A percentile compares a stretch with the other conserved stretches of the same genome.
phyloP scores from a whole-genome alignment of 78 protist genomes.

The Polysphondylium violaceum region DNA sequence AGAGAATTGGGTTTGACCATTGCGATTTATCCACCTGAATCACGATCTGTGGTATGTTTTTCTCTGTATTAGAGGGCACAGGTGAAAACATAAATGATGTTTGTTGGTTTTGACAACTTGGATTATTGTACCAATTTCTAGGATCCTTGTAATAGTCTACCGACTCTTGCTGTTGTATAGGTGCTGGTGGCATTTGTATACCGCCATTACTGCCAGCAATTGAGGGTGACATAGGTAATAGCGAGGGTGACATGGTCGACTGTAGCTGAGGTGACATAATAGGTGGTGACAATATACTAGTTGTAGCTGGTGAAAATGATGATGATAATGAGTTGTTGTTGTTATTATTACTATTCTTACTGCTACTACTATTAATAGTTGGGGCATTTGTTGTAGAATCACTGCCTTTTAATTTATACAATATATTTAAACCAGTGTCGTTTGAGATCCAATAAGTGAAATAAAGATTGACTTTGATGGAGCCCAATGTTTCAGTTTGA shows the following conservation, averaged over 20 bases:
- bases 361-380: not conserved
- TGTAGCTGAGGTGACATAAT: no score
- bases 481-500: slow-evolving; percentile 15
- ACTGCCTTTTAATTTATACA: slow-evolving; percentile 11
- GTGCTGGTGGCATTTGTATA: no score
- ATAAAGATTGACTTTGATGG: slow-evolving; percentile 11
- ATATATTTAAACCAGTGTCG: slow-evolving; percentile 23
- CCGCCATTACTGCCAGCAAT: not conserved
- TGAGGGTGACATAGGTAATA: no score
- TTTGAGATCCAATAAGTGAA: slow-evolving; percentile 30
- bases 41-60: not conserved
- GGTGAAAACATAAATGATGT: slow-evolving; percentile 60
- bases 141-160: slow-evolving; percentile 32
- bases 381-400: no score
- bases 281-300: not conserved
- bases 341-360: not conserved
- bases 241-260: no score
- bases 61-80: not conserved
- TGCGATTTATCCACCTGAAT: slow-evolving; percentile 37
- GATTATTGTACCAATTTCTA: slow-evolving; percentile 27
- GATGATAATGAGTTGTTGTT: not conserved
- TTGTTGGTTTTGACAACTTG: not conserved
- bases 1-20: slow-evolving; percentile 25
- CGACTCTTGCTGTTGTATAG: not conserved
- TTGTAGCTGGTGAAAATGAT: slow-evolving; percentile 10